Conservation (phyloP, 139 green algal species). For the Coccomyxa sp. region DNA sequence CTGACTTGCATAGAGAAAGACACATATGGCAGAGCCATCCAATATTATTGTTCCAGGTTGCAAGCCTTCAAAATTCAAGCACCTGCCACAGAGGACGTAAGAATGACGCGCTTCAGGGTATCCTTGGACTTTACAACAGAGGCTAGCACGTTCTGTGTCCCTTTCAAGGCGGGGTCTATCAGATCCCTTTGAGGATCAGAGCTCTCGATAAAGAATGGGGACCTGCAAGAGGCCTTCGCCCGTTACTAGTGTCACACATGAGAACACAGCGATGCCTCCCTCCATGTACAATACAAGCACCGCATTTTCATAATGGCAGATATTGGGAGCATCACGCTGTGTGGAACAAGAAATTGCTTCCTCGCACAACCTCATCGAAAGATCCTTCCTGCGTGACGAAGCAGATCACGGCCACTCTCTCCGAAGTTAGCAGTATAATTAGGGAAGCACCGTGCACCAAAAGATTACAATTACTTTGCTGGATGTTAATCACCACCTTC, state of each 20-base stretch:
- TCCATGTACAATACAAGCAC: too few species aligned
- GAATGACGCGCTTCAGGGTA: constrained; percentile 42
- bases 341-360: constrained; percentile 22
- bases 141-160: constrained; percentile 21
- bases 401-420: neutral
- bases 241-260: too few species aligned
- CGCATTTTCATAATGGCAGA: neutral
- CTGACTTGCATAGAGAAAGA: neutral
- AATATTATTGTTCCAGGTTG: neutral
- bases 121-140: constrained; percentile 30
- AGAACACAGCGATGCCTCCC: too few species aligned
- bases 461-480: neutral
- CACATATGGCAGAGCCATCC: neutral
- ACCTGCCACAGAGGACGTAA: constrained; percentile 67
- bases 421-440: neutral
- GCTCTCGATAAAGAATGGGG: constrained; percentile 63
- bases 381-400: constrained; percentile 4
- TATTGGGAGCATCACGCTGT: constrained; percentile 16
- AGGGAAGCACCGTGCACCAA: neutral
- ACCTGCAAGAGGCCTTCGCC: constrained; percentile 11
- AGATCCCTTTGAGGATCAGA: constrained; percentile 31
- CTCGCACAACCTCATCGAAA: constrained; percentile 38
- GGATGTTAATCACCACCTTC: neutral
- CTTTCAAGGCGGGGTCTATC: constrained; percentile 55
- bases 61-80: constrained; percentile 4